These are phyloP conservation scores for Candida morakotiae DNA, from an alignment of 805 yeast species.

Conservation along the genomic window DNA sequence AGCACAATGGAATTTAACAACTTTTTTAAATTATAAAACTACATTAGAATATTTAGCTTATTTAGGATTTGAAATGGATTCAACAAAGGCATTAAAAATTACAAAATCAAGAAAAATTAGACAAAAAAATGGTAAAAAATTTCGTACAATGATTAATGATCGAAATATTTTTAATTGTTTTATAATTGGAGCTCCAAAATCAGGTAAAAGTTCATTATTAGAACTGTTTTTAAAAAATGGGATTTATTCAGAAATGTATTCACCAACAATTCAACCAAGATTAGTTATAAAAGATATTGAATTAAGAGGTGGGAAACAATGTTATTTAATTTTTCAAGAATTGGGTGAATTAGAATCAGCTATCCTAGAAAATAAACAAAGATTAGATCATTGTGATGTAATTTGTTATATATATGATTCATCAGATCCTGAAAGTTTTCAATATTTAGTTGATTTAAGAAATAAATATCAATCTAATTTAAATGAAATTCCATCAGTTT, in stretches of 20 bases:
- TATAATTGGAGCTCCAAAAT: conserved; percentile 75
- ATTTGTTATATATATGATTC: conserved; percentile 89
- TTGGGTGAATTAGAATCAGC: conserved; percentile 84
- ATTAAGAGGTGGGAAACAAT: conserved; percentile 90
- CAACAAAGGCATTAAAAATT: conserved; percentile 48
- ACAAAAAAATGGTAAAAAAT: conserved; percentile 57
- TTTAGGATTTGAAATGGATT: conserved; percentile 63
- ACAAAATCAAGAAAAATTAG: conserved; percentile 78
- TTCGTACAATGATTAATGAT: conserved; percentile 68
- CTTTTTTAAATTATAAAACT: conserved; percentile 76
- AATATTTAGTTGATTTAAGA: conserved; percentile 70
- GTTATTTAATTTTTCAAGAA: conserved; percentile 87
- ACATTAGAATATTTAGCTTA: conserved; percentile 87
- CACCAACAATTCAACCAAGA: conserved; percentile 78
- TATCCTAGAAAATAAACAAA: conserved; percentile 61
- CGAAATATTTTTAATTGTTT: conserved; percentile 91
- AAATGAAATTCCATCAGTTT: conserved; percentile 70
- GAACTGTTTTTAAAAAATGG: conserved; percentile 74
- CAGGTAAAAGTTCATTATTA: conserved; percentile 84
- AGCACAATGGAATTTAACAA: conserved; percentile 98
- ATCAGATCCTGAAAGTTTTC: conserved; percentile 92
- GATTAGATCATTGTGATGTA: conserved; percentile 85
- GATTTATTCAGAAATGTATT: conserved; percentile 61
- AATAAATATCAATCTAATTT: conserved; percentile 53
- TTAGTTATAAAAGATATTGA: conserved; percentile 91